A percentile compares a stretch with the other conserved stretches of the same genome.
Conservation (phyloP, 768 basidiomycete species). For the Boletus reticulatus region DNA sequence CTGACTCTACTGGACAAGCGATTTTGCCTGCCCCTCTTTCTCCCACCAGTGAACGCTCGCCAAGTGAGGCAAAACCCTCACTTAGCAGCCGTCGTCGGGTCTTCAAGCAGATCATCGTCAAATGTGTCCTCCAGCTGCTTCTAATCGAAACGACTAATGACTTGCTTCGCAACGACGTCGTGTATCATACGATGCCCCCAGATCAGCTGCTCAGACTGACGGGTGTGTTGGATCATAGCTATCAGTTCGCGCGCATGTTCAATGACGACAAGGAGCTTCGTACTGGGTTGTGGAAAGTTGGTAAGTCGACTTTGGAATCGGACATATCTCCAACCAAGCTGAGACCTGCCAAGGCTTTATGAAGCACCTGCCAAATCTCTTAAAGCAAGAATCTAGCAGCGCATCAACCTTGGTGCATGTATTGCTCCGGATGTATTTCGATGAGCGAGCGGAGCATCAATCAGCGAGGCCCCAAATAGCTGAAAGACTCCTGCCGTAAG, state of each 20-base stretch:
- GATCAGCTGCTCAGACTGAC: conserved; percentile 91
- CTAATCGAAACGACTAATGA: conserved; percentile 98
- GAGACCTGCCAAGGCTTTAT: conserved; percentile 76
- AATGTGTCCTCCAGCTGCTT: conserved; percentile 95
- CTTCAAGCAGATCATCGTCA: conserved; percentile 99
- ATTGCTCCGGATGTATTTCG: conserved; percentile 90
- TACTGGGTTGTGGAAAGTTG: conserved; percentile 99
- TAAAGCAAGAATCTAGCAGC: conserved; percentile 98
- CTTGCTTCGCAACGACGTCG: conserved; percentile 84
- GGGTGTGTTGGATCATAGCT: conserved; percentile 95
- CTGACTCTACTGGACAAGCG: conserved; percentile 59
- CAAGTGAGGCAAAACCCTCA: conserved; percentile 49
- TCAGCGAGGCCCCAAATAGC: conserved; percentile 78
- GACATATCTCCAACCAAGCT: not conserved
- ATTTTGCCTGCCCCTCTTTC: conserved; percentile 89
- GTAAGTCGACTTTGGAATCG: conserved; percentile 47
- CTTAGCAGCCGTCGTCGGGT: conserved; percentile 73
- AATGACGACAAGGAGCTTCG: conserved; percentile 98
- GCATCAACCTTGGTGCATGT: conserved; percentile 94
- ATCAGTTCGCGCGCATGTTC: conserved; percentile 95
- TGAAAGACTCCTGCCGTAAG: conserved; percentile 68
- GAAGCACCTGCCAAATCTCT: conserved; percentile 96
- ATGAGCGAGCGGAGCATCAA: conserved; percentile 84
- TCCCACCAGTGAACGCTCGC: conserved; percentile 58
- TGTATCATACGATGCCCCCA: conserved; percentile 92